A percentile compares a stretch with the other conserved stretches of the same genome.
phyloP scores from a whole-genome alignment of 495 filamentous ascomycete genomes.

The Xylaria castorea region DNA sequence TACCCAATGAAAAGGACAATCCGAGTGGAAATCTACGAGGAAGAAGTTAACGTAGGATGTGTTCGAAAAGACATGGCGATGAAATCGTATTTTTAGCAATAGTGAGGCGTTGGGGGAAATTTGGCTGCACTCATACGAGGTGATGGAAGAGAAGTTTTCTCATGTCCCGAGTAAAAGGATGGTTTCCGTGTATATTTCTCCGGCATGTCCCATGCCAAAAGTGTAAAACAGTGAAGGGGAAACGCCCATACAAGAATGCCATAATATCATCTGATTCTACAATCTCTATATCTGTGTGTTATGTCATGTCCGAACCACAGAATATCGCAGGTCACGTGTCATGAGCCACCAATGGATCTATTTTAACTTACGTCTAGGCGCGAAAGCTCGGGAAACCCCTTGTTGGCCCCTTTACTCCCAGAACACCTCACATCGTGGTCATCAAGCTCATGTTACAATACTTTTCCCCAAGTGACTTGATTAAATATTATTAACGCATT shows the following conservation, averaged over 20 bases:
- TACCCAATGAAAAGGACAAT: background rate
- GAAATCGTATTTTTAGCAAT: constrained; percentile 12
- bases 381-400: background rate
- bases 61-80: background rate
- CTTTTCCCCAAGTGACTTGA: background rate
- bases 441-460: background rate
- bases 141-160: constrained; percentile 7
- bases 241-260: constrained; percentile 12
- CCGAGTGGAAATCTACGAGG: background rate
- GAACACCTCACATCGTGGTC: background rate
- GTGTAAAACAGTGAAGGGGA: background rate
- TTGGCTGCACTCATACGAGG: background rate
- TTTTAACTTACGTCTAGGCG: background rate
- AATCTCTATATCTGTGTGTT: background rate
- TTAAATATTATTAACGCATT: background rate
- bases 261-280: constrained; percentile 19
- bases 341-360: background rate
- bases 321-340: background rate
- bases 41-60: background rate
- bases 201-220: background rate
- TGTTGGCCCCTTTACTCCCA: background rate
- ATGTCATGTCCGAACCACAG: no score
- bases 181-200: constrained; percentile 16
- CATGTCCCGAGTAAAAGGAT: constrained; percentile 2
- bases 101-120: constrained; percentile 18